A percentile compares a stretch with the other conserved stretches of the same genome.
phyloP scores from a whole-genome alignment of 352 stramenopile species.

The Phytophthora constricta region DNA sequence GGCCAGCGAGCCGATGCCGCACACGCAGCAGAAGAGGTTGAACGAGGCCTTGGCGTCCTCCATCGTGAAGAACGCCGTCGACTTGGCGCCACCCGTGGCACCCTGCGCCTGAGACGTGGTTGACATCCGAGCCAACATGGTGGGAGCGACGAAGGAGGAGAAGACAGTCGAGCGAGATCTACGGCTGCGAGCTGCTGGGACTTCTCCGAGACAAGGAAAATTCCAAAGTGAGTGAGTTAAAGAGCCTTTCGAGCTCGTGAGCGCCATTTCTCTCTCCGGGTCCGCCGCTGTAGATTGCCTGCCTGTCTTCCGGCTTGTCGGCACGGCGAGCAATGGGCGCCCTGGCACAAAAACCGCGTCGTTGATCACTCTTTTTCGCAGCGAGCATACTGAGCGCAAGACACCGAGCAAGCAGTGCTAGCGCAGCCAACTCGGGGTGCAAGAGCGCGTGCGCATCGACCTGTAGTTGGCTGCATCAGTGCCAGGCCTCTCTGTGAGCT shows the following conservation, averaged over 20 bases:
- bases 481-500: neutral
- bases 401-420: slow-evolving; percentile 6
- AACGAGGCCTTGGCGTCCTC: slow-evolving; percentile 58
- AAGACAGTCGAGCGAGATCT: slow-evolving; percentile 9
- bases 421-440: slow-evolving; percentile 8
- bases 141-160: slow-evolving; percentile 28
- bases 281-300: slow-evolving; percentile 28
- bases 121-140: slow-evolving; percentile 36
- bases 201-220: slow-evolving; percentile 31
- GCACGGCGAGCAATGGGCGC: slow-evolving; percentile 22
- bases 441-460: slow-evolving; percentile 16
- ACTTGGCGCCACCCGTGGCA: slow-evolving; percentile 24
- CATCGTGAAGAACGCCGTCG: slow-evolving; percentile 52
- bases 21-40: slow-evolving; percentile 53
- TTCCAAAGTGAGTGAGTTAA: slow-evolving; percentile 38
- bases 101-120: slow-evolving; percentile 20
- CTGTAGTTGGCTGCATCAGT: slow-evolving; percentile 14
- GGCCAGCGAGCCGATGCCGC: slow-evolving; percentile 58
- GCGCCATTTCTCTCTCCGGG: slow-evolving; percentile 9
- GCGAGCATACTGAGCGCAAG: slow-evolving; percentile 24
- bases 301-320: slow-evolving; percentile 12
- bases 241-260: slow-evolving; percentile 4
- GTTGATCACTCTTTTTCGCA: slow-evolving; percentile 22
- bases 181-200: slow-evolving; percentile 12
- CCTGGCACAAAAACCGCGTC: slow-evolving; percentile 24